Evolutionary conservation across 2,329 filamentous ascomycete genomes (phyloP).

Genomic region (Colletotrichum navitas): DNA sequence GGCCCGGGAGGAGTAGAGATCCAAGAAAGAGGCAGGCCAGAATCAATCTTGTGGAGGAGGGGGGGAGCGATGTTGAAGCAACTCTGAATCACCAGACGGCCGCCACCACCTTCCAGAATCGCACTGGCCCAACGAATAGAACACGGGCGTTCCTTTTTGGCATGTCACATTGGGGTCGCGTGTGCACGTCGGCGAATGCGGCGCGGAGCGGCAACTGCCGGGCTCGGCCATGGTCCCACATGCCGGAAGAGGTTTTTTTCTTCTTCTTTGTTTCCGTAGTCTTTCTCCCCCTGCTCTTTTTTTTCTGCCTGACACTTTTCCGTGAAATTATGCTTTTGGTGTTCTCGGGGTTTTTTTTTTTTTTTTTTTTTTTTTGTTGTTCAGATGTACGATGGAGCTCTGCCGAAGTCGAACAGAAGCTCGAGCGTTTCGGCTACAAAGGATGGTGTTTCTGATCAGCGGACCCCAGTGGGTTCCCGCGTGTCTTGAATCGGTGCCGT

Average conservation of each 20-base stretch:
- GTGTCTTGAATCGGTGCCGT: neutral
- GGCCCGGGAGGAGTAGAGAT: neutral
- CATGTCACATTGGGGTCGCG: neutral
- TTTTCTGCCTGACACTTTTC: neutral
- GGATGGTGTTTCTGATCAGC: conserved; percentile 29
- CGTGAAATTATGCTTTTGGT: too few relatives aligned
- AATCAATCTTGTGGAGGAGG: neutral
- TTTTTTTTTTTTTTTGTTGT: too few relatives aligned
- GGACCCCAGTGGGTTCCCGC: conserved; percentile 20
- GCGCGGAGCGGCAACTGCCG: conserved; percentile 1
- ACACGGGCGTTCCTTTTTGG: neutral
- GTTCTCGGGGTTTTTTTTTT: too few relatives aligned
- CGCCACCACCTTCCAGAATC: neutral
- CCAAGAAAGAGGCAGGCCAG: neutral
- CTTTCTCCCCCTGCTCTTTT: too few relatives aligned
- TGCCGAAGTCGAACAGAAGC: conserved; percentile 10
- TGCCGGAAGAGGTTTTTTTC: neutral
- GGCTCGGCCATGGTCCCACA: neutral
- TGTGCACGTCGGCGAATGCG: neutral
- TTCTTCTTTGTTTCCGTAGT: too few relatives aligned
- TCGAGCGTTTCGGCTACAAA: conserved; percentile 30
- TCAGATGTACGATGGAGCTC: conserved; percentile 2
- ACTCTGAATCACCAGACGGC: neutral
- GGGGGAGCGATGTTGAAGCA: neutral
- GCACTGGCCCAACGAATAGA: neutral